These are phyloP conservation scores for Colletotrichum truncatum DNA, from an alignment of 2,329 filamentous ascomycete genomes.

Conservation along the genomic window DNA sequence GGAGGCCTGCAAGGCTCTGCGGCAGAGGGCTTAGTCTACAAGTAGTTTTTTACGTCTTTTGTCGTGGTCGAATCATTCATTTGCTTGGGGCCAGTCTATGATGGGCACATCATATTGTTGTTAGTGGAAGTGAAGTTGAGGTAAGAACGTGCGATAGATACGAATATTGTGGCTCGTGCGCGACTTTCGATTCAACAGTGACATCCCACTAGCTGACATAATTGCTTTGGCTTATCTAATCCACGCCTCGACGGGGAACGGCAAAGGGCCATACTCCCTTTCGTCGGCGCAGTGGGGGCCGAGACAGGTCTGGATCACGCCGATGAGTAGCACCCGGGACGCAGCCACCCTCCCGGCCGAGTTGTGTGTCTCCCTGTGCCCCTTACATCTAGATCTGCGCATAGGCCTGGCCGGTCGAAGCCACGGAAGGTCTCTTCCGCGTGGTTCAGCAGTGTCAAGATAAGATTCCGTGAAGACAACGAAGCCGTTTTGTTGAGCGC, in stretches of 20 bases:
- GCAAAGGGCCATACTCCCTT: neutral
- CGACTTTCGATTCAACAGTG: neutral
- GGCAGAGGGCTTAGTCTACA: neutral
- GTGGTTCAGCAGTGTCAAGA: conserved; percentile 1
- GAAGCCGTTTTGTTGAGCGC: neutral
- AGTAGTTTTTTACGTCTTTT: conserved; percentile 6
- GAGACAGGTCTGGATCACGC: conserved; percentile 4
- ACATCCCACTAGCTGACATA: neutral
- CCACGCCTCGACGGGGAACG: neutral
- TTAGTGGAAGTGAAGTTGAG: neutral
- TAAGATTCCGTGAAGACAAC: neutral
- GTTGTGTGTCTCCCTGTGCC: neutral
- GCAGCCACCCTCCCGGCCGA: conserved; percentile 3
- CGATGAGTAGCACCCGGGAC: neutral
- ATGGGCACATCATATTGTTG: neutral
- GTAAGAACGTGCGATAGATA: neutral
- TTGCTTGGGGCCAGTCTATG: neutral
- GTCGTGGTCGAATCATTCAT: conserved; percentile 11
- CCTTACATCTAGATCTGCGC: neutral
- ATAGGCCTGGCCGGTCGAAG: neutral
- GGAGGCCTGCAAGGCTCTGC: conserved; percentile 2
- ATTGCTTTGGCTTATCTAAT: neutral
- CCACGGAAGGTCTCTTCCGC: neutral
- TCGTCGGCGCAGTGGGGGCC: conserved; percentile 3
- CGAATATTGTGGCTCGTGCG: conserved; percentile 6